Percentiles rank a stretch among this genome's conserved stretches.
These are phyloP conservation scores for Madurella mycetomatis DNA, from an alignment of 2,329 filamentous ascomycete genomes.

Conservation along the genomic window DNA sequence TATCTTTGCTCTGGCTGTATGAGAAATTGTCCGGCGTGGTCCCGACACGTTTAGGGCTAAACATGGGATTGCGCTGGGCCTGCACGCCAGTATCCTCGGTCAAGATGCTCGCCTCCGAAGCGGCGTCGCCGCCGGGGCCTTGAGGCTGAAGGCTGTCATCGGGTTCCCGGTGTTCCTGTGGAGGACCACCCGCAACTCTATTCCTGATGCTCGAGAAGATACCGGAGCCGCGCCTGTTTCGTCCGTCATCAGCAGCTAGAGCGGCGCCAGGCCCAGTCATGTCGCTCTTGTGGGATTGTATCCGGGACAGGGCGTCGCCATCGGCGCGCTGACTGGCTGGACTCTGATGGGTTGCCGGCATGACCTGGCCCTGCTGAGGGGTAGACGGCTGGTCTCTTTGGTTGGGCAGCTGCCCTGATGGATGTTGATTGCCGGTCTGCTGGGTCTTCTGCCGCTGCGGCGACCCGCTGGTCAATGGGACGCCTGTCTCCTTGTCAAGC, in stretches of 20 bases:
- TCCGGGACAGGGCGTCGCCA: slow-evolving; percentile 31
- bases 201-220: slow-evolving; percentile 51
- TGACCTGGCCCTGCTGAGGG: slow-evolving; percentile 9
- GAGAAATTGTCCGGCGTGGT: slow-evolving; percentile 22
- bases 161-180: slow-evolving; percentile 30
- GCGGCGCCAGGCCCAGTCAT: slow-evolving; percentile 33
- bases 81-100: slow-evolving; percentile 38
- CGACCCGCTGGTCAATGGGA: slow-evolving; percentile 16
- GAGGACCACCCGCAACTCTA: slow-evolving; percentile 35
- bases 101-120: slow-evolving; percentile 39
- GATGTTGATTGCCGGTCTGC: slow-evolving; percentile 5
- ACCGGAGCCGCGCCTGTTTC: slow-evolving; percentile 37
- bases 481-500: slow-evolving; percentile 51
- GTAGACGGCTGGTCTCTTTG: slow-evolving; percentile 1
- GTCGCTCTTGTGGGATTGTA: slow-evolving; percentile 38
- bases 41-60: slow-evolving; percentile 30
- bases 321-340: slow-evolving; percentile 6
- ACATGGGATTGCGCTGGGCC: slow-evolving; percentile 38
- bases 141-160: slow-evolving; percentile 20
- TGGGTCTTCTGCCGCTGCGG: slow-evolving; percentile 34
- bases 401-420: not conserved
- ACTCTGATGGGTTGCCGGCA: slow-evolving; percentile 7
- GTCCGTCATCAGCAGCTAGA: slow-evolving; percentile 34
- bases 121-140: slow-evolving; percentile 35
- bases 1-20: slow-evolving; percentile 30